Percentiles rank a stretch among this genome's conserved stretches.
Evolutionary conservation across 345 rosid species (phyloP).

Genomic region (Dipteronia dyeriana): DNA sequence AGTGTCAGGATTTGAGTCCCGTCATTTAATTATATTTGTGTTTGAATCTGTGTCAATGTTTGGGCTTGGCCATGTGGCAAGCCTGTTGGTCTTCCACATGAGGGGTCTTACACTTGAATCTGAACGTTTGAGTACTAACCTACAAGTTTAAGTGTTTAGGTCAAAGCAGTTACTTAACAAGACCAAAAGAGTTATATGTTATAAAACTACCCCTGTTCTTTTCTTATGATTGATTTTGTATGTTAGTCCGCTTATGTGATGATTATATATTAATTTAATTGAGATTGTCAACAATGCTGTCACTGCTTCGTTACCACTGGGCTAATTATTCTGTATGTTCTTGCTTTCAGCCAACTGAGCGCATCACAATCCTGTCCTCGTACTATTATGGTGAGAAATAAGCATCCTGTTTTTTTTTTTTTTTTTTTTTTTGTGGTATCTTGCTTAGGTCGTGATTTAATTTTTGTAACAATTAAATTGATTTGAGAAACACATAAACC

Average conservation of each 20-base stretch:
- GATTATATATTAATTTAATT: background rate
- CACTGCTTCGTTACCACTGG: slow-evolving; percentile 3
- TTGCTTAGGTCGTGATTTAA: background rate
- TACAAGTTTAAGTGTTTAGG: background rate
- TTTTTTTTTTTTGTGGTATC: background rate
- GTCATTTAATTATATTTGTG: background rate
- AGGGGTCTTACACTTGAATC: background rate
- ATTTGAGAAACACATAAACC: background rate
- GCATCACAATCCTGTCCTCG: slow-evolving; percentile 82
- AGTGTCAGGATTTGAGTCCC: background rate
- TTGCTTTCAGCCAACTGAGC: slow-evolving; percentile 63
- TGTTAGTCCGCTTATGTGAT: background rate
- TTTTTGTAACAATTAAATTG: background rate
- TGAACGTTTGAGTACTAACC: background rate
- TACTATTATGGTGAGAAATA: slow-evolving; percentile 66
- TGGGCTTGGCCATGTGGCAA: background rate
- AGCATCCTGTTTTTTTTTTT: background rate
- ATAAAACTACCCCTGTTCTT: background rate
- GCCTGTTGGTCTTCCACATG: background rate
- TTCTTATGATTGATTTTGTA: background rate
- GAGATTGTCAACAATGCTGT: slow-evolving; percentile 5
- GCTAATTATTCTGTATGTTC: slow-evolving; percentile 16
- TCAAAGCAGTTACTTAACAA: background rate
- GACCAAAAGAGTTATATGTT: background rate
- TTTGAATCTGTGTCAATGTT: background rate